Evolutionary conservation across 2,329 filamentous ascomycete genomes (phyloP), one percentile per base, ranked within the genome.

Genomic region (Fusarium penzigii): DNA sequence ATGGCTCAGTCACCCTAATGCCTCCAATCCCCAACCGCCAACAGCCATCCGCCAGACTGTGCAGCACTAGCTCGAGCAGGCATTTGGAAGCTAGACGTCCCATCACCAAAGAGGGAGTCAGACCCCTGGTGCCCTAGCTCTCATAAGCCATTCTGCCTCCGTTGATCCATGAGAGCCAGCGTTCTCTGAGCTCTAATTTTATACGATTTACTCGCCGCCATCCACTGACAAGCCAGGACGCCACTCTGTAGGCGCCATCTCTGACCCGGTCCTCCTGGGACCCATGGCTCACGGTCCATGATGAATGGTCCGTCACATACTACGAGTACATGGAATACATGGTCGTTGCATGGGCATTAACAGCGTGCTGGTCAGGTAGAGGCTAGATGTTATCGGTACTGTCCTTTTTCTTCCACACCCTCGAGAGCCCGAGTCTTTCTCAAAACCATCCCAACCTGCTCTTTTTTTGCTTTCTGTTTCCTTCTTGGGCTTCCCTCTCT

Each of bases 161-260:
- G 63, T 61, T 65, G 62, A 64, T 64, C 62, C 62, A 64, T 64
- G 56, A 53, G 58, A 63, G 58, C 61, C 55, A 67, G 59, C 63
- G 58, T 62, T 58, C 57, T 57, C 59, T 66, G 58, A 54, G 63
- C 66, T 69, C 72, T 77, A 74, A 75, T 77, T 75, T 77, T 72
- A 76, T 74, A 73, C 71, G 68, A 64, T 56, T 62, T 68, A 57
- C 64, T 58, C 58, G 54, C 58, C 48, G 59, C 63, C 70, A 66
- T 71, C 75, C 75, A 76, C 67, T 76, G 68, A 74, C 70, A 73
- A 66, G 67, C 67, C 68, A 67, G 66, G 59, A 68, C 67, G 66
- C 66, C 61, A 62, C 66, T 63, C 58, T 62, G 64, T 75, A 76
- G 71, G 70, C 75, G 75, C 76, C 73, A 68, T 69, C 70, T 74